Conservation (phyloP, 768 basidiomycete genomes). For the Phallus indusiatus region DNA sequence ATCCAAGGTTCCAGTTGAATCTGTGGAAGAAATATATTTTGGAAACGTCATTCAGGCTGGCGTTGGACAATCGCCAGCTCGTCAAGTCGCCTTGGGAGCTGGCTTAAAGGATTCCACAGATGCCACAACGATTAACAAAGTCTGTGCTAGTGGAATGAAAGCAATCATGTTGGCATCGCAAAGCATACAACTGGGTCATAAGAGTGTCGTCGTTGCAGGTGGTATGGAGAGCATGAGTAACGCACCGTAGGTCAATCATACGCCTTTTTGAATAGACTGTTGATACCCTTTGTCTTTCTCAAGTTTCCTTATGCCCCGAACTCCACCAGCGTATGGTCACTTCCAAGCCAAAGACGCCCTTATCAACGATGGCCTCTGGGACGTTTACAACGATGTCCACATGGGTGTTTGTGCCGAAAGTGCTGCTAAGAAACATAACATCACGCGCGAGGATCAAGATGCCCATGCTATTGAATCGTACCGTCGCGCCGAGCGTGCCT, state of each 20-base stretch:
- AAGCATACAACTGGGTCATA: slow-evolving; percentile 78
- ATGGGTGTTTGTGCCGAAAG: slow-evolving; percentile 97
- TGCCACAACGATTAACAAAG: slow-evolving; percentile 99
- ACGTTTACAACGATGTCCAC: slow-evolving; percentile 94
- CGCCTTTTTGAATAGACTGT: slow-evolving; percentile 1
- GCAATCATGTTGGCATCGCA: slow-evolving; percentile 91
- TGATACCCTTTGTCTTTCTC: neutral
- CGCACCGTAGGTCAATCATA: slow-evolving; percentile 66
- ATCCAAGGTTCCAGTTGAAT: slow-evolving; percentile 66
- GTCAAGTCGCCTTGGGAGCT: slow-evolving; percentile 90
- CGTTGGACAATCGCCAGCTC: slow-evolving; percentile 95
- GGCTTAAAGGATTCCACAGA: slow-evolving; percentile 81
- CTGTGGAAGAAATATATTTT: slow-evolving; percentile 93
- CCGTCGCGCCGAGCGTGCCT: slow-evolving; percentile 84
- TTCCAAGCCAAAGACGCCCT: slow-evolving; percentile 81
- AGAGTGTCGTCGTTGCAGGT: slow-evolving; percentile 81
- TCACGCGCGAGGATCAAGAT: slow-evolving; percentile 84
- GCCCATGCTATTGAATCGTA: slow-evolving; percentile 92
- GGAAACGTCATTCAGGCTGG: slow-evolving; percentile 98
- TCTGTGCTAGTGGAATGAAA: slow-evolving; percentile 97
- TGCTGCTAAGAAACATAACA: slow-evolving; percentile 70
- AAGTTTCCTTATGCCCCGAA: slow-evolving; percentile 75
- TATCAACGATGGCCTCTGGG: slow-evolving; percentile 89
- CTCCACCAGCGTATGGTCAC: slow-evolving; percentile 81
- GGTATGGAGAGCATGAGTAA: slow-evolving; percentile 99